Evolutionary conservation across 1,139 yeast species (phyloP).

Genomic region (Debaryomyces nepalensis): DNA sequence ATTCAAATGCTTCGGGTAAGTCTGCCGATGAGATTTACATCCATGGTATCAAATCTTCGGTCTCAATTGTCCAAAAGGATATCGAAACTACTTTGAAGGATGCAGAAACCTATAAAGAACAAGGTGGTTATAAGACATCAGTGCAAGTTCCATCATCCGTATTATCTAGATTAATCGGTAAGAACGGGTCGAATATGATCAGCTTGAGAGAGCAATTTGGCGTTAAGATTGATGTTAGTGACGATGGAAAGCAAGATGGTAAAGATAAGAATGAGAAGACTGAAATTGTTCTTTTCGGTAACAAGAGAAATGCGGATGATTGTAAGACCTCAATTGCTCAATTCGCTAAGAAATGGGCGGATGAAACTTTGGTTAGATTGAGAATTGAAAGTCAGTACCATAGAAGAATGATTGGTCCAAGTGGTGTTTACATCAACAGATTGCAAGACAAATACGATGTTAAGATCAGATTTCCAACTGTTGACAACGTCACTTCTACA

Average conservation of each 20-base stretch:
- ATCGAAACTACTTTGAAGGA: conserved; percentile 63
- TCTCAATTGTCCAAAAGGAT: conserved; percentile 55
- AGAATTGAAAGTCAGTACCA: conserved; percentile 80
- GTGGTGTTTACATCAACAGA: conserved; percentile 81
- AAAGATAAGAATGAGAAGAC: conserved; percentile 52
- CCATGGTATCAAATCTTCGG: conserved; percentile 66
- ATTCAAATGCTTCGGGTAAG: conserved; percentile 44
- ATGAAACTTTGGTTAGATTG: conserved; percentile 69
- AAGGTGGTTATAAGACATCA: conserved; percentile 59
- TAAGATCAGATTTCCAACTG: conserved; percentile 71
- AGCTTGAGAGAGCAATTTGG: conserved; percentile 77
- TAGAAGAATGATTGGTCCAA: conserved; percentile 81
- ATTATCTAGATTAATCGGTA: conserved; percentile 85
- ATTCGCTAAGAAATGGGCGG: conserved; percentile 79
- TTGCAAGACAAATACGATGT: conserved; percentile 90
- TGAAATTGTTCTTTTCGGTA: conserved; percentile 69
- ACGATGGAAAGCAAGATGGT: conserved; percentile 31
- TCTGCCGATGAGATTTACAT: conserved; percentile 60
- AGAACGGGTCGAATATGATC: conserved; percentile 77
- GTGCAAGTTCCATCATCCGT: conserved; percentile 65
- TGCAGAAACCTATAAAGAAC: conserved; percentile 63
- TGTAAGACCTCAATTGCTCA: conserved; percentile 64
- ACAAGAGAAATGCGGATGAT: conserved; percentile 77
- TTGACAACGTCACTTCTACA: conserved; percentile 33
- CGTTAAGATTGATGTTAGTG: conserved; percentile 70